These are phyloP conservation scores for Falciphora oryzae DNA, from an alignment of 2,329 filamentous ascomycete genomes.

Conservation along the genomic window DNA sequence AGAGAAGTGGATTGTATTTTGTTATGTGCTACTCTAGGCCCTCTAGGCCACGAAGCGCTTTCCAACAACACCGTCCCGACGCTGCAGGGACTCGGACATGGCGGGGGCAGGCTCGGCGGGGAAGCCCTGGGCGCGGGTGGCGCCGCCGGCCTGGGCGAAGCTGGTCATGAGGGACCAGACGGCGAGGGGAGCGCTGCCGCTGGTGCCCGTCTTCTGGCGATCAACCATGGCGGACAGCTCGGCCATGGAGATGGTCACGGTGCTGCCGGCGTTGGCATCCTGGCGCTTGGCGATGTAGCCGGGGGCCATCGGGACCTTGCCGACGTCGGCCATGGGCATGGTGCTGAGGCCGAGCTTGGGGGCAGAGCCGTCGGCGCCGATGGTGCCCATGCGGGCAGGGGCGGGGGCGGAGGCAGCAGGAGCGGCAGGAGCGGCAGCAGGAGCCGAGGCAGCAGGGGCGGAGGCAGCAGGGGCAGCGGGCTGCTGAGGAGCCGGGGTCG, in stretches of 20 bases:
- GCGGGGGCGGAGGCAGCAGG: not conserved
- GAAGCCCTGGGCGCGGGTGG: constrained; percentile 1
- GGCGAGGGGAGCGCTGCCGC: not conserved
- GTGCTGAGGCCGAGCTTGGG: not conserved
- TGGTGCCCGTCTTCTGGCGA: not conserved
- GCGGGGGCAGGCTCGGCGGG: not conserved
- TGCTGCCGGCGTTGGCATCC: not conserved
- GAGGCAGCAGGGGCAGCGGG: not conserved
- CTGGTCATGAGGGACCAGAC: constrained; percentile 9
- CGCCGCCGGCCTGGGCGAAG: constrained; percentile 6
- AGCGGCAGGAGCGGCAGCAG: constrained; percentile 1
- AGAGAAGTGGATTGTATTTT: not conserved
- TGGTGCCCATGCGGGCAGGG: not conserved
- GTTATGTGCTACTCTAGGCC: not conserved
- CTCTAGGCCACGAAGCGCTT: not conserved
- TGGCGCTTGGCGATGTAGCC: constrained; percentile 1
- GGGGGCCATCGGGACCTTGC: constrained; percentile 1
- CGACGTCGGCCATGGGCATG: not conserved
- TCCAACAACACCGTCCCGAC: not conserved
- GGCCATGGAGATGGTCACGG: constrained; percentile 4
- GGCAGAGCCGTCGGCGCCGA: not conserved
- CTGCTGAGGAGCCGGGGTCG: not conserved
- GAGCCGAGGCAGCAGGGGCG: not conserved
- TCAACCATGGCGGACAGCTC: constrained; percentile 5
- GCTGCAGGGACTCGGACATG: not conserved